Conservation (phyloP, 2,329 filamentous ascomycete genomes). For the Volutella citrinella region DNA sequence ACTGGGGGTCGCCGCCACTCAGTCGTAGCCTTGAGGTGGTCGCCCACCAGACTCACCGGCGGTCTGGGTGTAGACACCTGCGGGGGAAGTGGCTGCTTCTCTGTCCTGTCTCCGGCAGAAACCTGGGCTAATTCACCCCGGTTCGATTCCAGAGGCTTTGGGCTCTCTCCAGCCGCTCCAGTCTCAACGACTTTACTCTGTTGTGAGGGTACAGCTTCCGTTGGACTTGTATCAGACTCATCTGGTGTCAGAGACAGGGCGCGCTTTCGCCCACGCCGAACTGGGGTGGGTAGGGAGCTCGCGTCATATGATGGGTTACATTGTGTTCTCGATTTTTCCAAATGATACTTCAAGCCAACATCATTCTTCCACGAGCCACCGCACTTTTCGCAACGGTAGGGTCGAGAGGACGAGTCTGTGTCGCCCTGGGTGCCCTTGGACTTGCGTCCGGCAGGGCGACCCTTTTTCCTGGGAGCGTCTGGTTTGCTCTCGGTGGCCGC, state of each 20-base stretch:
- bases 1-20: conserved; percentile 23
- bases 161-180: too few species aligned
- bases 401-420: conserved; percentile 19
- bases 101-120: too few species aligned
- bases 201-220: conserved; percentile 5
- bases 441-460: too few species aligned
- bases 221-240: background rate
- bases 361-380: conserved; percentile 56
- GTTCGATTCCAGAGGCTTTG: background rate
- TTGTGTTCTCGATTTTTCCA: conserved; percentile 49
- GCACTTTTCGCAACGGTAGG: conserved; percentile 51
- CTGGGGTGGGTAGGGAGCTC: conserved; percentile 6
- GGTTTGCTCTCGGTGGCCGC: too few species aligned
- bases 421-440: conserved; percentile 7
- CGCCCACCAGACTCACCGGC: conserved; percentile 20
- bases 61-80: conserved; percentile 18
- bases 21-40: conserved; percentile 15
- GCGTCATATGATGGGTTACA: conserved; percentile 47
- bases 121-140: background rate
- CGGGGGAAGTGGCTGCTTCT: background rate
- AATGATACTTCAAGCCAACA: conserved; percentile 56
- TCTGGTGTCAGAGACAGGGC: conserved; percentile 6
- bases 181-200: too few species aligned
- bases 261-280: conserved; percentile 15
- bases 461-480: too few species aligned